Evolutionary conservation across 306 rosid genomes (phyloP).

Genomic region (Prunus mira): DNA sequence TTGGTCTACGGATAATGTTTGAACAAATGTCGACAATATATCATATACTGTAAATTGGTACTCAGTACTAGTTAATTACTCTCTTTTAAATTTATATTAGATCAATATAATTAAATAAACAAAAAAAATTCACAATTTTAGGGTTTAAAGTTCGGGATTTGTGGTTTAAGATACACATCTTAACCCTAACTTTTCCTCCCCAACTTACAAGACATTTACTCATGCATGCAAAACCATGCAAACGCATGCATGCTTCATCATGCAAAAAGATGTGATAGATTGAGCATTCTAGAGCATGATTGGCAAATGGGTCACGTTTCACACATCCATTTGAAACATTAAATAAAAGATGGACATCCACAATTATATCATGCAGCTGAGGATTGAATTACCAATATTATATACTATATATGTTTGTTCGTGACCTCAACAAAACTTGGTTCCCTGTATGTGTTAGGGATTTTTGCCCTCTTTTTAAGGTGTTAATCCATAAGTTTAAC

Average conservation of each 20-base stretch:
- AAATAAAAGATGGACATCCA: background rate
- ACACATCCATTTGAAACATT: background rate
- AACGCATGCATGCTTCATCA: background rate
- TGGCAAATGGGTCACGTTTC: background rate
- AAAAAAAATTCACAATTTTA: no score
- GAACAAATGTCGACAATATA: no score
- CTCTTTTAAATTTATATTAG: no score
- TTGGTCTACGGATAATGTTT: no score
- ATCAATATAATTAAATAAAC: no score
- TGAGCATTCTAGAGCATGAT: background rate
- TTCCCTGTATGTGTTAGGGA: conserved; percentile 1
- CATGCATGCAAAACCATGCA: background rate
- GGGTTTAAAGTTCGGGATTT: no score
- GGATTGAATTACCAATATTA: background rate
- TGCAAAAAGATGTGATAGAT: background rate
- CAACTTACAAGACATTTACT: no score
- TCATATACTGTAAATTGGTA: no score
- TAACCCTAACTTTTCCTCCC: no score
- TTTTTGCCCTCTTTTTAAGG: background rate
- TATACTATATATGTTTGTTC: background rate
- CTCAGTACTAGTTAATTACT: no score
- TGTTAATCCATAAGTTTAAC: background rate
- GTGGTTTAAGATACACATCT: no score
- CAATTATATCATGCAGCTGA: background rate
- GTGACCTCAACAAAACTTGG: background rate